Base-by-base conservation (phyloP, 2,329 filamentous ascomycete species). In the Epichloe brachyelytri region DNA sequence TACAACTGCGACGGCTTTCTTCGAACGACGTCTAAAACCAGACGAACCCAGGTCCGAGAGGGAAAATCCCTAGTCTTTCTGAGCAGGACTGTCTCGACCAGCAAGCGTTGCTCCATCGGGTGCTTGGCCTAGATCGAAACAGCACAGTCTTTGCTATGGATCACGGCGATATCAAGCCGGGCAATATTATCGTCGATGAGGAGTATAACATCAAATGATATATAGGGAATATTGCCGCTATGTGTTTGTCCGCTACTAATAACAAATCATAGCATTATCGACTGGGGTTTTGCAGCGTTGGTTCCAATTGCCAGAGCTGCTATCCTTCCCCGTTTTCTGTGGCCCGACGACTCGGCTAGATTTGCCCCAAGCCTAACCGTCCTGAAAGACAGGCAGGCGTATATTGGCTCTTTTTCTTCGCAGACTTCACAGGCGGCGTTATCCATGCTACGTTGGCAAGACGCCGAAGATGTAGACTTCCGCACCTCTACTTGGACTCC, bases 111-210 rank as follows among this genome's bases (percentile, higher is more conserved):
- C 43, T 50, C 11, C 6, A 8, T 10, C 10, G 11, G 4, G 49
- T 50, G 3, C 40, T 45, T 30, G 30, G 41, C 20, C 8, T 20
- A 45, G 48, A 45, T 33, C 15, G 19, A 39, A 20, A 37, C 14
- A 45, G 41, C 7, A 50, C 4, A 11, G 10, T 45, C n/a, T 44
- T 45, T 22, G 49, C 49, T 43, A 46, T 50, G 12, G 34, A 46
- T 20, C 49, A 50, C 6, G 43, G 49, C 15, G 43, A 50, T 41
- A 33, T 50, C 7, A 50, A 50, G 43, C 49, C 49, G 20, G 41
- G 3, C 7, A 50, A 50, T 22, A 50, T 50, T 30, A 50, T 50
- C 11, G 34, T 46, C 7, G 43, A 50, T 17, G 22, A 44, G 22
- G 22, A 22, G 22, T 22, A 22, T 22, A 22, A 22, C 19, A 46